A percentile compares a stretch with the other conserved stretches of the same genome.
These are phyloP conservation scores for Coemansia asiatica DNA, from an alignment of 192 early-diverging fungal species.

Conservation along the genomic window DNA sequence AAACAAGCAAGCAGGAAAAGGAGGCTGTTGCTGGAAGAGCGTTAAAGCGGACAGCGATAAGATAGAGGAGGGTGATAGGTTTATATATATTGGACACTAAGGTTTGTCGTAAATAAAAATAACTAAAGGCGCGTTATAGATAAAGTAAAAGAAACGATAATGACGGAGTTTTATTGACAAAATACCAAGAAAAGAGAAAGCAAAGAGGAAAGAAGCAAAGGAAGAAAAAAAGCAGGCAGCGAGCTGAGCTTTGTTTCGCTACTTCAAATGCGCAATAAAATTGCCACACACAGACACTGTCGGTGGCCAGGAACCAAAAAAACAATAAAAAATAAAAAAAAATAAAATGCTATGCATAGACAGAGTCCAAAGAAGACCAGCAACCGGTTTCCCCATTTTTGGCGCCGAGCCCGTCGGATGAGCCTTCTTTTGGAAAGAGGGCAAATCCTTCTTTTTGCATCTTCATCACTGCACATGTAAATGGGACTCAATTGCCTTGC, in stretches of 20 bases:
- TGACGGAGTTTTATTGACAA: background rate
- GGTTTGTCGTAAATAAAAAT: too few relatives aligned
- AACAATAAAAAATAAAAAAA: background rate
- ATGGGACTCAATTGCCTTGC: too few relatives aligned
- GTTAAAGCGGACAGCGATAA: background rate
- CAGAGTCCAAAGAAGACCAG: background rate
- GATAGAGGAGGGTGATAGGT: background rate
- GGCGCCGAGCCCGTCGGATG: constrained; percentile 3
- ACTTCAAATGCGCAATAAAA: background rate
- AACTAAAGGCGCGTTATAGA: too few relatives aligned
- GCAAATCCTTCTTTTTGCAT: background rate
- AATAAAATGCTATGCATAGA: background rate
- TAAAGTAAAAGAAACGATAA: background rate
- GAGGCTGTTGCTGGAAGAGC: background rate
- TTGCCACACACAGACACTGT: background rate
- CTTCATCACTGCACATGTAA: background rate
- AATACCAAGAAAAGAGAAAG: background rate
- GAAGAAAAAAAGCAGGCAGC: background rate
- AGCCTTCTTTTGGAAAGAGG: background rate
- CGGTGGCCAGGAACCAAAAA: too few relatives aligned
- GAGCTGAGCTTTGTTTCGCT: background rate
- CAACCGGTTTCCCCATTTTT: background rate
- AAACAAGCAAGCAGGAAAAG: background rate
- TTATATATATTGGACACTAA: too few relatives aligned
- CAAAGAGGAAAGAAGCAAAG: background rate